Base-by-base conservation (phyloP, 2,329 filamentous ascomycete species). In the Aspergillus proliferans region DNA sequence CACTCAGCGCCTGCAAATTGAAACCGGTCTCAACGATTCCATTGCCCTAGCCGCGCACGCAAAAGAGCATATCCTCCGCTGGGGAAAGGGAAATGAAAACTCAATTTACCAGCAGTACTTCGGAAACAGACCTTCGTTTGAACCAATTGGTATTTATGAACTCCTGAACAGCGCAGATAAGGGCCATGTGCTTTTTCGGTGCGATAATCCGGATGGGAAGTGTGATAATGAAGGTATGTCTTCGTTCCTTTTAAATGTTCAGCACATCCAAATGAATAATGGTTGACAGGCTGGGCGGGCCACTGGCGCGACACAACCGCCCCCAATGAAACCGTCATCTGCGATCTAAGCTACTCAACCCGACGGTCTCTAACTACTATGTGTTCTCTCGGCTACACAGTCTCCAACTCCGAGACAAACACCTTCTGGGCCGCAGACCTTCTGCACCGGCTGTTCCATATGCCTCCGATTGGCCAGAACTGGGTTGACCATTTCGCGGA, bases 261-360 rank as follows among this genome's bases (percentile, higher is more conserved):
- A 22, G 22, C 22, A 22, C 22, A 22, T 22, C 22, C 22, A 18
- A 18, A 21, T 43, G 21, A 43, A 41, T 10, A 28, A 18, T 41
- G 39, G 22, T 36, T n/a, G 9, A 45, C 38, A 85, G 82, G 71
- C 46, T 87, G 79, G 77, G 84, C 74, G 42, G 84, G 84, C 30
- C 84, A 87, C 71, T 85, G 79, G 79, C 80, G 85, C 47, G 84
- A 84, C 40, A 60, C 65, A 22, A 87, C 87, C 52, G 83, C 77
- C 2, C 82, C 82, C 2, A 67, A 74, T 1, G 83, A 87, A 66
- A 87, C 84, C 2, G 84, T 87, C 55, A 86, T 87, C 65, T 87
- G 84, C 67, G 75, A 77, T 4, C 71, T 79, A 1, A 85, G 82
- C 1, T 87, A 81, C 65, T 60, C 69, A 34, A 75, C 74, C 43